Percentiles rank a stretch among this genome's conserved stretches.
Conservation (phyloP, 208 protist genomes). For the Leishmania guyanensis region DNA sequence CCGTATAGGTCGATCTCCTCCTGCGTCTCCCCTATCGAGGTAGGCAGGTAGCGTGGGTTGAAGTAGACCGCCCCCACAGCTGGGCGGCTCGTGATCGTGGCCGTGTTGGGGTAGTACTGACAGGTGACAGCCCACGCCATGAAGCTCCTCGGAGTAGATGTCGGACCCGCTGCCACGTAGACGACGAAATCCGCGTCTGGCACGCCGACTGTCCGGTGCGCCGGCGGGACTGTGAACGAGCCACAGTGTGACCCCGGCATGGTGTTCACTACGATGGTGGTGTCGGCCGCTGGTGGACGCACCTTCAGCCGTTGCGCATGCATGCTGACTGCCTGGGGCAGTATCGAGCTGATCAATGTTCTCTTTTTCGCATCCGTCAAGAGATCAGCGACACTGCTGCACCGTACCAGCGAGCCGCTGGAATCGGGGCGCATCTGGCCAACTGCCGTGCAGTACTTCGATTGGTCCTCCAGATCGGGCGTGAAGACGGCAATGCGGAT, state of each 20-base stretch:
- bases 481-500: slow-evolving; percentile 56
- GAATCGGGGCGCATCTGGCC: slow-evolving; percentile 38
- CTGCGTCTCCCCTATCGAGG: slow-evolving; percentile 1
- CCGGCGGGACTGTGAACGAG: slow-evolving; percentile 43
- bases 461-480: slow-evolving; percentile 38
- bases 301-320: slow-evolving; percentile 55
- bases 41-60: slow-evolving; percentile 14
- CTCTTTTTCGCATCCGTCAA: slow-evolving; percentile 42
- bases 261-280: slow-evolving; percentile 20
- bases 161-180: slow-evolving; percentile 60
- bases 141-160: slow-evolving; percentile 1
- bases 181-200: slow-evolving; percentile 58
- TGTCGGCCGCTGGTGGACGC: slow-evolving; percentile 1
- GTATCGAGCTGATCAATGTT: slow-evolving; percentile 26
- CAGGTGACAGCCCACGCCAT: slow-evolving; percentile 59
- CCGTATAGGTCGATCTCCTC: slow-evolving; percentile 3
- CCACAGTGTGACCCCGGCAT: slow-evolving; percentile 15
- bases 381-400: slow-evolving; percentile 27
- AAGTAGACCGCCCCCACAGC: slow-evolving; percentile 52
- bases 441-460: slow-evolving; percentile 48
- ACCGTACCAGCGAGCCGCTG: slow-evolving; percentile 22
- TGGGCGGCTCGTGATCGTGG: slow-evolving; percentile 21
- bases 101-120: slow-evolving; percentile 14
- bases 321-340: slow-evolving; percentile 50
- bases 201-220: slow-evolving; percentile 48